Evolutionary conservation across 768 basidiomycete genomes (phyloP).

Genomic region (Tulasnella sp.): DNA sequence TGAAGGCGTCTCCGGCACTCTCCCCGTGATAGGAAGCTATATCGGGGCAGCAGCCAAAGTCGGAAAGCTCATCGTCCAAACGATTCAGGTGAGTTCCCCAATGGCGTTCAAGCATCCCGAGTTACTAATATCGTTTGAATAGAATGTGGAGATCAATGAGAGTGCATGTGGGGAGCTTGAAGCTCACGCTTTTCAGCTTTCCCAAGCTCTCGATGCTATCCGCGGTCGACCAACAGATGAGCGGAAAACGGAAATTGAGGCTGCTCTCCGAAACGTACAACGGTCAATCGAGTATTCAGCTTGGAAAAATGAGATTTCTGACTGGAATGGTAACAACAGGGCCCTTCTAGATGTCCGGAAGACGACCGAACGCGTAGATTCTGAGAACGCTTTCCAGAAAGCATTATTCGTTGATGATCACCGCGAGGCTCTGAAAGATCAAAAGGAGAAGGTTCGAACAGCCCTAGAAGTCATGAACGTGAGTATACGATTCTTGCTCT

Average conservation of each 20-base stretch:
- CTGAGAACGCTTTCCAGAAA: not conserved
- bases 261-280: not conserved
- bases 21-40: not conserved
- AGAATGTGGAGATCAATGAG: not conserved
- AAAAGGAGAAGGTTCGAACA: not conserved
- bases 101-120: too few relatives aligned
- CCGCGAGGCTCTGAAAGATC: not conserved
- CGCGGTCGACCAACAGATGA: not conserved
- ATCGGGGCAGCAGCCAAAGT: not conserved
- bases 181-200: not conserved
- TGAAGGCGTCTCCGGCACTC: not conserved
- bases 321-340: not conserved
- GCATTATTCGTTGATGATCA: not conserved
- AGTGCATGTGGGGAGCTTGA: not conserved
- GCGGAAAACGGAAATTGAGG: not conserved
- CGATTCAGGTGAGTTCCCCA: not conserved
- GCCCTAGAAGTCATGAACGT: not conserved
- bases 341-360: not conserved
- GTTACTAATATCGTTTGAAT: too few relatives aligned
- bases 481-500: not conserved
- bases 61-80: not conserved
- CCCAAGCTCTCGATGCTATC: not conserved
- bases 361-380: not conserved
- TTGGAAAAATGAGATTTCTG: not conserved
- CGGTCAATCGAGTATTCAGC: not conserved